Evolutionary conservation across 495 filamentous ascomycete genomes (phyloP), one percentile per base, ranked within the genome.

Genomic region (Trichocladium antarcticum): DNA sequence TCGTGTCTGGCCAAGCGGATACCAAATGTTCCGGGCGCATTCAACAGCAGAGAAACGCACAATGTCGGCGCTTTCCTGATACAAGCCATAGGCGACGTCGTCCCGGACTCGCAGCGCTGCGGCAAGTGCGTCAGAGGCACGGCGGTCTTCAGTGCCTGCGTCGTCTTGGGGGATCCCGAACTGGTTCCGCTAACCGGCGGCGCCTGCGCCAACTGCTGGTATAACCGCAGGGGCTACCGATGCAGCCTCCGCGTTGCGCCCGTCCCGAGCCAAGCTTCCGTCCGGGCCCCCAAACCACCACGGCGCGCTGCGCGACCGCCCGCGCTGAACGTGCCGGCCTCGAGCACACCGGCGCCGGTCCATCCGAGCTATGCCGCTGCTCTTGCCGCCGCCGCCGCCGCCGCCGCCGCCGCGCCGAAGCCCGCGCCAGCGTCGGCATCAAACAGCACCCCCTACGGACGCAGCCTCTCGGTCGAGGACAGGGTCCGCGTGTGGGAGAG

Each of bases 201-300:
- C 11, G 47, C 50, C 36, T 61, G 58, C 36, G 58, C 56, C 20
- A 51, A 49, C 41, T 61, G 58, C 38, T 61, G 50, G 56, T 61
- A 59, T 31, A 34, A 31, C 20, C 54, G 57, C 15, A 31, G 42
- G 22, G 58, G 56, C 1, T 59, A 31, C 0, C 8, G n/a, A 1
- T 61, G 58, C 45, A 45, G 36, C 6, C 34, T 61, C 12, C 54
- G 54, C n/a, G 15, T 20, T 6, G 10, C 7, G 7, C 16, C 28
- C 8, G 19, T 7, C 27, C 0, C 37, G 15, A 24, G 36, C 1
- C 19, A n/a, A 6, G 5, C 31, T 10, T 21, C 15, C 10, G 16
- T 20, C 11, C 39, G 20, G n/a, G 34, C 24, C 4, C 24, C 47
- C 5, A 28, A 20, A 19, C 8, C 14, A 5, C 34, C 47, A 12